These are phyloP conservation scores for Pilatotrama ljubarskyi DNA, from an alignment of 768 basidiomycete genomes.

Conservation along the genomic window DNA sequence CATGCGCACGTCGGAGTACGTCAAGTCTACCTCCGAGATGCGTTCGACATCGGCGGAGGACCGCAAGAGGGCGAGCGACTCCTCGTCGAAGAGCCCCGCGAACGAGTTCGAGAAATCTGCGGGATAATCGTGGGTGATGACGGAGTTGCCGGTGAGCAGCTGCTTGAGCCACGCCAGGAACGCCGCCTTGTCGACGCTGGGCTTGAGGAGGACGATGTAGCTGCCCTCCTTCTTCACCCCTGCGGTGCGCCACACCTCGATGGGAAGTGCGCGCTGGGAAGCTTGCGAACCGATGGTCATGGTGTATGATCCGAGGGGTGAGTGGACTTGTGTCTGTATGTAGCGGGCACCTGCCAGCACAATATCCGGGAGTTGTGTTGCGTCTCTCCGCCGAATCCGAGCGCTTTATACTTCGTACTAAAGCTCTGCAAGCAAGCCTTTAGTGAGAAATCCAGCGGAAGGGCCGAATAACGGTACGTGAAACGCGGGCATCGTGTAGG, in stretches of 20 bases:
- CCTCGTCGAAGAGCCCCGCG: not conserved
- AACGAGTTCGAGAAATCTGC: not conserved
- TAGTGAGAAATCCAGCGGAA: too few relatives aligned
- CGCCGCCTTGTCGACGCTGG: not conserved
- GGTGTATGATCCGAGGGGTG: too few relatives aligned
- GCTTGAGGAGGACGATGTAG: not conserved
- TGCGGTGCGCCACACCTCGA: not conserved
- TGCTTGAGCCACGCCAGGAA: not conserved
- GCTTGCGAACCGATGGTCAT: too few relatives aligned
- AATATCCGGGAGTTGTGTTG: too few relatives aligned
- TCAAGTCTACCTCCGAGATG: not conserved
- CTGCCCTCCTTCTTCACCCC: not conserved
- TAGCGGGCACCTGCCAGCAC: too few relatives aligned
- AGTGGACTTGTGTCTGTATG: too few relatives aligned
- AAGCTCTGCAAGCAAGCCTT: too few relatives aligned
- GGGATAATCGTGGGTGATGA: not conserved
- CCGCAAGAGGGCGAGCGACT: not conserved
- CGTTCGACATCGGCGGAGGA: not conserved
- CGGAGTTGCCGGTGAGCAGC: not conserved
- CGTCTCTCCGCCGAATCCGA: too few relatives aligned
- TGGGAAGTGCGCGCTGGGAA: too few relatives aligned
- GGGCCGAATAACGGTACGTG: too few relatives aligned
- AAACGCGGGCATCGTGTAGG: too few relatives aligned
- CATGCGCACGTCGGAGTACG: not conserved
- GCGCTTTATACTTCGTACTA: too few relatives aligned